Evolutionary conservation across 108 stramenopile species (phyloP), one percentile per base, ranked within the genome.

Genomic region (Parmales sp.): DNA sequence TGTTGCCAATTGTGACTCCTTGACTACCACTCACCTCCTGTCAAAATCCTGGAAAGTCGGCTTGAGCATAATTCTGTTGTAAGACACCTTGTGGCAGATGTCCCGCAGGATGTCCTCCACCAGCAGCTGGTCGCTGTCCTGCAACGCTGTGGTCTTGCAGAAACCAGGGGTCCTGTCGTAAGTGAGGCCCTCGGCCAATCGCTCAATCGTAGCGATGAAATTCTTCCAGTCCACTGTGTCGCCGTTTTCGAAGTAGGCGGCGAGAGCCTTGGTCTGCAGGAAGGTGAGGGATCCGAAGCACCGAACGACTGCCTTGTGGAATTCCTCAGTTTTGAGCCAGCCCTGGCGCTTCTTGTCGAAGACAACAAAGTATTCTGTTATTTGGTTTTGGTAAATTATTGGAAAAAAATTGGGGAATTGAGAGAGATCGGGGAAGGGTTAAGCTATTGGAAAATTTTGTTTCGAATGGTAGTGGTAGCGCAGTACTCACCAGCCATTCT

Each of bases 81-180:
- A 34, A 16, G 54, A 34, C 7, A 60, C 54, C 54, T 60, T 60
- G 5, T 13, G 5, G 54, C 54, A 60, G 31, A 60, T 60, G 26
- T 60, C 54, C 8, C 26, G 13, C 2, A 60, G 54, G 54, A 60
- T 34, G 3, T 60, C 54, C 28, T 2, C 16, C 16, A 60, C 54
- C 29, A 19, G 31, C 25, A 4, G 2, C 54, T 60, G 13, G 31
- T 60, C n/a, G 16, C 36, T 20, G 26, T 60, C 54, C 3, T 11
- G 6, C 29, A 60, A 34, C 4, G 13, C 31, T 28, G 54, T 60
- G 31, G 54, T 60, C 54, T 60, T 28, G 54, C 54, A 34, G 31
- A 60, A 60, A 1, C 54, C 54, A 34, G 54, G 54, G 31, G 54
- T 60, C 54, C 54, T 60, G 54, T 60, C 54, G 31, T 60, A 60